phyloP scores from a whole-genome alignment of 2,329 filamentous ascomycete species.

The Penicillium sp. region DNA sequence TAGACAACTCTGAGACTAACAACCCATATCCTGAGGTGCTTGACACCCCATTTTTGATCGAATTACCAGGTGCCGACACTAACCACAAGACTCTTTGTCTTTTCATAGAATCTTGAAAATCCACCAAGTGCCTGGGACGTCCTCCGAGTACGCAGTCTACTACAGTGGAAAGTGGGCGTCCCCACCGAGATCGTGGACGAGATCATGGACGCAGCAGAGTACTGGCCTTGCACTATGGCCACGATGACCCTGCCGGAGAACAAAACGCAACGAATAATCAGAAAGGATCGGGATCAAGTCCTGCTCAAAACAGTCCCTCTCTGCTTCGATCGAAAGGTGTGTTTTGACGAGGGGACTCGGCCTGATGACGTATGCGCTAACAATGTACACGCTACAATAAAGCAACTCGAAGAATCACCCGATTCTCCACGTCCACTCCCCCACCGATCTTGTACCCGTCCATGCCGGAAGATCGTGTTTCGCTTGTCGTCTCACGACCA shows the following conservation, averaged over 20 bases:
- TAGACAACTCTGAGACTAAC: not conserved
- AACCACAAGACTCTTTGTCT: not conserved
- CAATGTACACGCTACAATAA: not conserved
- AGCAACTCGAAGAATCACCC: constrained; percentile 18
- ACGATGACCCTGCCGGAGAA: constrained; percentile 20
- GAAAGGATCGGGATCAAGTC: constrained; percentile 37
- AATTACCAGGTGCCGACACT: not conserved
- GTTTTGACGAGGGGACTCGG: not conserved
- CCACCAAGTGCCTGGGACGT: constrained; percentile 37
- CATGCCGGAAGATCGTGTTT: constrained; percentile 44
- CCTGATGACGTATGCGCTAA: constrained; percentile 15
- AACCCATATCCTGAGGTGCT: not conserved
- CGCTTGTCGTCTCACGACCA: constrained; percentile 40
- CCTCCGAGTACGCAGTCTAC: constrained; percentile 33
- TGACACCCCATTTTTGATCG: not conserved
- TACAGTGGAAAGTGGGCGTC: constrained; percentile 34
- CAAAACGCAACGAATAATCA: constrained; percentile 20
- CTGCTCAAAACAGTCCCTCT: constrained; percentile 39
- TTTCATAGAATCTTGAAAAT: constrained; percentile 11
- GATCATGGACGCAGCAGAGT: constrained; percentile 42
- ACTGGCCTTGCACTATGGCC: constrained; percentile 32
- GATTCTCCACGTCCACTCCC: constrained; percentile 29
- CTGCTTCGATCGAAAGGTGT: constrained; percentile 36
- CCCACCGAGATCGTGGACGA: constrained; percentile 43
- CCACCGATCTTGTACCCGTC: constrained; percentile 34